Base-by-base conservation (phyloP, 305 asterid species). In the Fraxinus floribunda region DNA sequence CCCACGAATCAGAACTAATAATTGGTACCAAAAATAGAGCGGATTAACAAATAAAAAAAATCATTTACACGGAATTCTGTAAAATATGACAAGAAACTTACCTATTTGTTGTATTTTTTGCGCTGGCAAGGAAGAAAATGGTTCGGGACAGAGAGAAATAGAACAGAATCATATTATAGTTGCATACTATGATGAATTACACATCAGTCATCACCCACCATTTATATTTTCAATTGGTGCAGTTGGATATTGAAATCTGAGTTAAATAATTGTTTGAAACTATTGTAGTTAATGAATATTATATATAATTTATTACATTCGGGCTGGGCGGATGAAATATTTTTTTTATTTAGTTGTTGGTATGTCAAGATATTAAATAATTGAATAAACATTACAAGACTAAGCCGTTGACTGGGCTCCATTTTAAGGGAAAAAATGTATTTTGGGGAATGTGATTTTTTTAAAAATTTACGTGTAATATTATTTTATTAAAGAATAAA, bases 1-100 rank as follows among this genome's bases (percentile, higher is more conserved):
- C 82, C 83, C 83, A 77, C 74, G 20, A 41, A 78, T 70, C 68
- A 60, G 15, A 49, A 16, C 73, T 35, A 66, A 39, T 77, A 39
- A 78, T 10, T 78, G 10, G 20, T n/a, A 66, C 24, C 79, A 15
- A 38, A 70, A 75, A 29, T 11, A 24, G 46, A 44, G 18, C 30
- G 29, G 36, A 18, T 18, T 10, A 20, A 20, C 36, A 5, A 36
- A 30, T 3, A 22, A 71, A 32, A 46, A 36, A n/a, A 35, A 24
- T 18, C 36, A 26, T 55, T 75, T 10, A 9, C 16, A 68, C 16
- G 77, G 2, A 41, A 75, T 4, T 73, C 6, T 73, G 73, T 70
- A 52, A 57, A 52, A 52, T 16, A 4, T 9, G 39, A 3, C 8
- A 52, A 55, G 79, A 55, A 36, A 41, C 83, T 75, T 16, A 76